phyloP scores from a whole-genome alignment of 1,139 yeast species.

The Kluyveromyces sp. region DNA sequence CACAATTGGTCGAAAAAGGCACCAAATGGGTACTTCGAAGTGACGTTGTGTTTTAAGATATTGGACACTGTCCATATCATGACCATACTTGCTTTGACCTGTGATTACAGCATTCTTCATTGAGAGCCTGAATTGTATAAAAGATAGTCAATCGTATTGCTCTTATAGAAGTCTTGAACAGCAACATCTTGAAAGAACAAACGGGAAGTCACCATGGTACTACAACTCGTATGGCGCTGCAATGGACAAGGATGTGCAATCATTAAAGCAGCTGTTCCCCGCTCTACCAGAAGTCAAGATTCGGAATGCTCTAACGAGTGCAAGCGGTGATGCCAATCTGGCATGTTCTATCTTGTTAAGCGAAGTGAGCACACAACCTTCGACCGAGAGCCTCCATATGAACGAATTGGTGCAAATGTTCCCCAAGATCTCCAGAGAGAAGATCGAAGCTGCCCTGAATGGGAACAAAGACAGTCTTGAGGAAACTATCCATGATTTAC shows the following conservation, averaged over 20 bases:
- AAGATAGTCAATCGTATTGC: neutral
- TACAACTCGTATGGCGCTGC: neutral
- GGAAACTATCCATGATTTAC: conserved; percentile 17
- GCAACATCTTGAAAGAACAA: no score
- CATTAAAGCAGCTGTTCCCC: conserved; percentile 21
- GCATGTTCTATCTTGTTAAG: conserved; percentile 25
- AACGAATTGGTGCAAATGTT: conserved; percentile 14
- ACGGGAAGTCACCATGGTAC: no score
- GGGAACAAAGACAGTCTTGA: conserved; percentile 12
- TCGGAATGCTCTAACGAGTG: conserved; percentile 15
- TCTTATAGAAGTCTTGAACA: no score
- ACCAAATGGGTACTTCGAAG: conserved; percentile 61
- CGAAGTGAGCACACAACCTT: conserved; percentile 9
- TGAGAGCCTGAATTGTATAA: neutral
- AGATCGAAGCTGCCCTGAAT: conserved; percentile 11
- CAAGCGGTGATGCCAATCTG: conserved; percentile 21
- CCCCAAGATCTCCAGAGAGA: conserved; percentile 11
- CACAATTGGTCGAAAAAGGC: conserved; percentile 46
- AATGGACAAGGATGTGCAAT: conserved; percentile 3
- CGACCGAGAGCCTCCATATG: conserved; percentile 5
- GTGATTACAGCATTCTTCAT: no score
- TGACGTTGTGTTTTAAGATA: conserved; percentile 42
- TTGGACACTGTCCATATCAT: no score
- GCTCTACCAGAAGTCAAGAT: conserved; percentile 11
- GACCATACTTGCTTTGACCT: neutral